Evolutionary conservation across 2,329 filamentous ascomycete genomes (phyloP), one percentile per base, ranked within the genome.

Genomic region (Aspergillus sp.): DNA sequence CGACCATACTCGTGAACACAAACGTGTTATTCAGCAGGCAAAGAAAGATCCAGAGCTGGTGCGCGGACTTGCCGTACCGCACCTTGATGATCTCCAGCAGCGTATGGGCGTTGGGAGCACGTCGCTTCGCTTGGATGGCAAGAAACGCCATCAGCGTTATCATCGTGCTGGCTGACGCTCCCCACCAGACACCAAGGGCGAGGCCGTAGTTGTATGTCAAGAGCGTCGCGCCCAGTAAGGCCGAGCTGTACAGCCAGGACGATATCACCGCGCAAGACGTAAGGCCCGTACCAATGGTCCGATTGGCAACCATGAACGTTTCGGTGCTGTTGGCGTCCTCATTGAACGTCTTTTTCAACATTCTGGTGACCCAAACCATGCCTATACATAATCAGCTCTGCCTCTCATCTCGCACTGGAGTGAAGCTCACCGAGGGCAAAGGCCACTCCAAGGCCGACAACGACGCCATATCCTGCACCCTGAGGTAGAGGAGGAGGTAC

Each of bases 401-500:
- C 9, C 8, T 31, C 27, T 31, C 27, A 9, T 21, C 21, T 21
- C 21, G 21, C 21, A 31, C 9, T 1, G 3, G 27, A 11, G 8
- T 4, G 3, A 27, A 9, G 8, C 27, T 31, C 11, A 31, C 27
- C 27, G 9, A 56, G 19, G 14, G 54, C 54, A 45, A 56, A 56
- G 31, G 40, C 33, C 9, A 51, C 21, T 3, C 54, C 54, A 31
- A 56, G 40, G 12, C 54, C 54, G 3, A 56, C 41, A 14, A 52
- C 47, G 9, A 56, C 48, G 19, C 54, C 54, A 46, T 56, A 56
- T 24, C 54, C 54, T 7, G 47, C 54, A 11, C 54, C 47, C 7
- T 51, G 40, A 33, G 54, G 45, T 9, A 56, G 41, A 8, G 37
- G 35, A 17, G 53, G 53, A 12, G 53, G 21, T 14, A 45, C 37